Conservation (phyloP, 257 asterid species). For the Agastache rugosa region DNA sequence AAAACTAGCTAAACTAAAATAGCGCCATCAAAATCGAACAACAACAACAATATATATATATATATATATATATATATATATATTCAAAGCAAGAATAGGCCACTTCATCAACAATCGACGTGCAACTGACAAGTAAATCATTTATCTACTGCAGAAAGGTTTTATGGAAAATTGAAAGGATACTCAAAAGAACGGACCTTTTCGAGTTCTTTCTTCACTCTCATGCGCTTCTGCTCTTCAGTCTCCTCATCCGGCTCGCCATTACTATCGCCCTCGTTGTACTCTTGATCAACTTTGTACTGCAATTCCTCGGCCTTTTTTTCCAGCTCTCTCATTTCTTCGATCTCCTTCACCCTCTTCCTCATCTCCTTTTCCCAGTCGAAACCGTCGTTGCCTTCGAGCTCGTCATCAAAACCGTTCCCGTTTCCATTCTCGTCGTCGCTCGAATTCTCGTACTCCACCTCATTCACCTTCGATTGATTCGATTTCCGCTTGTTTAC, state of each 20-base stretch:
- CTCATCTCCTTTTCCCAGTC: slow-evolving; percentile 91
- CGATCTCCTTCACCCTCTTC: slow-evolving; percentile 80
- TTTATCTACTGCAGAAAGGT: slow-evolving; percentile 14
- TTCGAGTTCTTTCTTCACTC: slow-evolving; percentile 85
- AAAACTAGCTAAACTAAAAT: neutral
- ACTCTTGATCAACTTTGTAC: slow-evolving; percentile 65
- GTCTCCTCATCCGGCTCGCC: slow-evolving; percentile 56
- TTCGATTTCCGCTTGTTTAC: slow-evolving; percentile 49
- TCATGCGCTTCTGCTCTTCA: slow-evolving; percentile 81
- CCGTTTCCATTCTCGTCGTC: slow-evolving; percentile 88
- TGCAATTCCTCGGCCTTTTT: slow-evolving; percentile 90
- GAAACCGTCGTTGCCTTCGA: slow-evolving; percentile 53
- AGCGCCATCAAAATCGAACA: neutral
- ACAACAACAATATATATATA: too few relatives aligned
- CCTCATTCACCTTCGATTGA: slow-evolving; percentile 64
- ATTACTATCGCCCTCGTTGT: slow-evolving; percentile 34
- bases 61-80: too few relatives aligned
- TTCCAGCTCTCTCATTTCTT: slow-evolving; percentile 87
- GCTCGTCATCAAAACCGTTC: slow-evolving; percentile 57
- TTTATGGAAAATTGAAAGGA: neutral
- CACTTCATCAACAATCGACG: neutral
- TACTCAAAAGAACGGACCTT: slow-evolving; percentile 49
- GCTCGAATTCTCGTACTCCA: slow-evolving; percentile 80
- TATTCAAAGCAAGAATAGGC: neutral
- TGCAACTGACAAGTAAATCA: neutral